These are phyloP conservation scores for Alternaria sp. DNA, from an alignment of 2,329 filamentous ascomycete genomes.

Conservation along the genomic window DNA sequence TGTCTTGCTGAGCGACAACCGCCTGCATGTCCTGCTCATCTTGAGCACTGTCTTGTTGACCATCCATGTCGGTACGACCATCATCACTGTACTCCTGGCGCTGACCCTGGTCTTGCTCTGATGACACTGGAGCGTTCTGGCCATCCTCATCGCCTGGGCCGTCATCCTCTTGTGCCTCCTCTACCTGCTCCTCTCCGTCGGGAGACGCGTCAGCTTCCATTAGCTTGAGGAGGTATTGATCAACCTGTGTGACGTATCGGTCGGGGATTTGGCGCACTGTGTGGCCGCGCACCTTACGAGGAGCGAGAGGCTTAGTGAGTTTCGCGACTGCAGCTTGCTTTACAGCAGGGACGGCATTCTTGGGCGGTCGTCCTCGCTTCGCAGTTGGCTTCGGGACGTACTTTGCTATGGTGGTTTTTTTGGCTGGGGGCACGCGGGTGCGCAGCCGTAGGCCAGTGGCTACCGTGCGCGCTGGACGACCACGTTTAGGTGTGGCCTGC, in stretches of 20 bases:
- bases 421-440: slow-evolving; percentile 27
- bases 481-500: slow-evolving; percentile 21
- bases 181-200: neutral
- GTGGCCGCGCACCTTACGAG: slow-evolving; percentile 41
- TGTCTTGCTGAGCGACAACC: neutral
- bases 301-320: slow-evolving; percentile 17
- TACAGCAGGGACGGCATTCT: slow-evolving; percentile 17
- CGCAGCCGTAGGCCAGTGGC: slow-evolving; percentile 29
- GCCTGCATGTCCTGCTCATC: neutral
- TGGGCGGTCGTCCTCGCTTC: slow-evolving; percentile 33
- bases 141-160: neutral
- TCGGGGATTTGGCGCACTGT: slow-evolving; percentile 41
- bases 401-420: slow-evolving; percentile 18
- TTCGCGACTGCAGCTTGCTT: slow-evolving; percentile 24
- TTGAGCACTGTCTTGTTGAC: slow-evolving; percentile 5
- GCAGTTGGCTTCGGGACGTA: neutral
- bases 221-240: slow-evolving; percentile 12
- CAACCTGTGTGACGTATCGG: slow-evolving; percentile 23
- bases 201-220: slow-evolving; percentile 4
- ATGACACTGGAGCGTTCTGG: neutral
- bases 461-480: slow-evolving; percentile 27
- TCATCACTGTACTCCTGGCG: slow-evolving; percentile 7
- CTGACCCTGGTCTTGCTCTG: slow-evolving; percentile 7
- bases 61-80: neutral
- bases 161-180: neutral